Evolutionary conservation across 441 rosid species (phyloP), one percentile per base, ranked within the genome.

Genomic region (Gossypium lobatum): DNA sequence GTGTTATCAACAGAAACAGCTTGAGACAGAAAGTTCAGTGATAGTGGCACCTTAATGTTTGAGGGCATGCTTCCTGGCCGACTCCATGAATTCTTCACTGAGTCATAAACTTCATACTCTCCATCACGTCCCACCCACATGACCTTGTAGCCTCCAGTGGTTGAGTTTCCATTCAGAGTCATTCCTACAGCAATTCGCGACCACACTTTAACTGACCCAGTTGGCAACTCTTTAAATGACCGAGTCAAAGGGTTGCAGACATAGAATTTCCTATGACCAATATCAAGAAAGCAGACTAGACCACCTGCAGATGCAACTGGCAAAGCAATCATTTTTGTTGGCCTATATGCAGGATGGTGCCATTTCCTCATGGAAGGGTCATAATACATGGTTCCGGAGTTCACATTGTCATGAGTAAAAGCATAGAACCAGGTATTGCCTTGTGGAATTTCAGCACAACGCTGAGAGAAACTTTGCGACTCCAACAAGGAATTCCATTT

Each of bases 271-370:
- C 89, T 77, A 26, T 91, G 97, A 64, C 97, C 94, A 48, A 90
- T 88, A 79, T 95, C 98, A 59, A 95, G 90, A 86, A 95, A 91
- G 86, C 98, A 95, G 53, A 95, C 92, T n/a, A 95, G 87, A 61
- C 99, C 99, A 52, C 98, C 99, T 0, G 99, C 95, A 18, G 98
- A 93, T 73, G 98, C 95, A 77, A 93, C 91, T 23, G 97, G 99
- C 76, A 89, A 71, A 79, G 88, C 83, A 14, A 90, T 85, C 75
- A 80, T 81, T 88, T 91, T 91, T 20, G 82, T 73, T 37, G 95
- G 95, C n/a, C 89, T 84, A 50, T 80, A 83, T 64, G 93, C 84
- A 74, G 89, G 97, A 59, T 88, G 90, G 84, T 89, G 84, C 98
- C 99, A 95, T 84, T 93, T 95, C 81, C 87, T 85, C 70, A 73